phyloP scores from a whole-genome alignment of 2,329 filamentous ascomycete genomes.

The Pestalotiopsis fici region DNA sequence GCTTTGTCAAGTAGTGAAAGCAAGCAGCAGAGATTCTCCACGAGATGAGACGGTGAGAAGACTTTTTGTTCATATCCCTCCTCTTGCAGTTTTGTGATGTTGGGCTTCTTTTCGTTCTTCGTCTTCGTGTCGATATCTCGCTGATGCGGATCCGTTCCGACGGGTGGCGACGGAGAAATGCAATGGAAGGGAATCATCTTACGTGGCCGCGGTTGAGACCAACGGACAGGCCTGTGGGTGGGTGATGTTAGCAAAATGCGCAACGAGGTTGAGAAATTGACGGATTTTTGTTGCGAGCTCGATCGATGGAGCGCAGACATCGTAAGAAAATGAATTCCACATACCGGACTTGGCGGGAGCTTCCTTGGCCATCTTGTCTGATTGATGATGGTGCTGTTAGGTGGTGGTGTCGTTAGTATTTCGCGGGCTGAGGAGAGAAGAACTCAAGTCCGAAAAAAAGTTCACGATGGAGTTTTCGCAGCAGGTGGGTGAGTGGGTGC shows the following conservation, averaged over 20 bases:
- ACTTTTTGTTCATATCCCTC: slow-evolving; percentile 11
- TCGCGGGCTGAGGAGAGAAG: slow-evolving; percentile 15
- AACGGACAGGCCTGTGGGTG: slow-evolving; percentile 45
- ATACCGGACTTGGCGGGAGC: slow-evolving; percentile 51
- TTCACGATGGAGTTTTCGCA: slow-evolving; percentile 17
- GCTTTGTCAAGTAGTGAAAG: slow-evolving; percentile 29
- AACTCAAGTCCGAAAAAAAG: slow-evolving; percentile 11
- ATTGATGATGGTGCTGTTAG: slow-evolving; percentile 27
- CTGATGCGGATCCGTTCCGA: neutral
- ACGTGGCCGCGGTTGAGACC: slow-evolving; percentile 67
- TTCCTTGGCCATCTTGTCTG: slow-evolving; percentile 57
- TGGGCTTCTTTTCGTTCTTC: neutral
- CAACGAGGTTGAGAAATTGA: neutral
- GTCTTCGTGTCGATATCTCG: neutral
- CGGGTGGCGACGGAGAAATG: neutral
- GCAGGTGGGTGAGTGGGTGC: neutral
- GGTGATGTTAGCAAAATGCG: slow-evolving; percentile 19
- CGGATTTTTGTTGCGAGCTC: neutral
- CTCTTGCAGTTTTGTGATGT: neutral
- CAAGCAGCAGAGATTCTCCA: slow-evolving; percentile 68
- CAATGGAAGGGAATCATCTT: slow-evolving; percentile 36
- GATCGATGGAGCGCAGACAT: neutral
- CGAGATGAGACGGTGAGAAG: slow-evolving; percentile 64
- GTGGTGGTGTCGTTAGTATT: slow-evolving; percentile 25
- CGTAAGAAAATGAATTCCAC: neutral